A percentile compares a stretch with the other conserved stretches of the same genome.
Evolutionary conservation across 768 basidiomycete genomes (phyloP).

Genomic region (Boletales sp.): DNA sequence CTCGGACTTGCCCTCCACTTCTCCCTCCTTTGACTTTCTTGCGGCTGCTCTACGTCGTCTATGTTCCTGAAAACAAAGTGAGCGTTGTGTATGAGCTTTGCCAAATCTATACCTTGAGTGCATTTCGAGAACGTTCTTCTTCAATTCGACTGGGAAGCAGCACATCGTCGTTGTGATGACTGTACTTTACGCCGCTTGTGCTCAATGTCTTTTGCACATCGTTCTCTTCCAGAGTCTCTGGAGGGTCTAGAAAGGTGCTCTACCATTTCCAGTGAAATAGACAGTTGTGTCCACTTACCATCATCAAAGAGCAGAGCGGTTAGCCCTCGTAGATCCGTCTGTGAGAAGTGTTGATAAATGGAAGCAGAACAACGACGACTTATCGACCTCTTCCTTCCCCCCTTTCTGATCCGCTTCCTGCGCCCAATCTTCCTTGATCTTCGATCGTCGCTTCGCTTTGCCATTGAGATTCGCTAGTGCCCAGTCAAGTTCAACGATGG

Average conservation of each 20-base stretch:
- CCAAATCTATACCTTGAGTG: slow-evolving; percentile 41
- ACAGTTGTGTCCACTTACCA: slow-evolving; percentile 34
- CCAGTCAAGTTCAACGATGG: slow-evolving; percentile 75
- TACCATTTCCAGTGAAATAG: neutral
- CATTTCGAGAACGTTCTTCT: slow-evolving; percentile 54
- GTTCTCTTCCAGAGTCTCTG: slow-evolving; percentile 40
- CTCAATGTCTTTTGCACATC: slow-evolving; percentile 55
- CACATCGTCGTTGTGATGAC: slow-evolving; percentile 71
- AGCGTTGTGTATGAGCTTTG: neutral
- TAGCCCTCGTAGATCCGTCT: slow-evolving; percentile 59
- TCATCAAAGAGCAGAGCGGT: slow-evolving; percentile 71
- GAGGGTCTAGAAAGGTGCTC: slow-evolving; percentile 31
- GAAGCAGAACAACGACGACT: neutral
- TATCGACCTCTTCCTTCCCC: slow-evolving; percentile 32
- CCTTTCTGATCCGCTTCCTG: slow-evolving; percentile 45
- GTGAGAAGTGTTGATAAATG: neutral
- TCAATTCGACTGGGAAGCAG: slow-evolving; percentile 67
- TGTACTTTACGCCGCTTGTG: slow-evolving; percentile 64
- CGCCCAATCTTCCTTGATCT: slow-evolving; percentile 37
- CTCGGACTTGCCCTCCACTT: slow-evolving; percentile 3
- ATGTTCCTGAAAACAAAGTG: slow-evolving; percentile 19
- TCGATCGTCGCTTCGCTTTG: slow-evolving; percentile 32
- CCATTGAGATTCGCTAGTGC: slow-evolving; percentile 65
- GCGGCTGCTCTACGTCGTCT: slow-evolving; percentile 22
- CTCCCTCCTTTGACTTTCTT: slow-evolving; percentile 19